Evolutionary conservation across 768 basidiomycete genomes (phyloP).

Genomic region (Filobasidium floriforme): DNA sequence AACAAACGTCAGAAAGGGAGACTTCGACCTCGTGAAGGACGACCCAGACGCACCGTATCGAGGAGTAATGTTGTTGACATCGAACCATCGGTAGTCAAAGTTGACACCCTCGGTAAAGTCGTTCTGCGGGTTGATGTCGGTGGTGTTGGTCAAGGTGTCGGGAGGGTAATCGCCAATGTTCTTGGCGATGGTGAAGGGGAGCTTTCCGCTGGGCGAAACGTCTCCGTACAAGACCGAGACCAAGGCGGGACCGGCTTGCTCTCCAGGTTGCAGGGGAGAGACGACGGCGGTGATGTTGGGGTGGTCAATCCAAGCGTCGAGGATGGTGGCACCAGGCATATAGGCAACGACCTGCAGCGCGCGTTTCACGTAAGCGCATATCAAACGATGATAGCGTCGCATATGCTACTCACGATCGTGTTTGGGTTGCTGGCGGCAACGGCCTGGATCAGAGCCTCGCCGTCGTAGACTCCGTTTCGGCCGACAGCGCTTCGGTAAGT

Average conservation of each 20-base stretch:
- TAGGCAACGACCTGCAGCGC: conserved; percentile 6
- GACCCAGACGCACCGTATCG: conserved; percentile 26
- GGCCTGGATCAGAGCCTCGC: conserved; percentile 15
- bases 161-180: conserved; percentile 36
- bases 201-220: conserved; percentile 36
- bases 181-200: conserved; percentile 44
- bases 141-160: conserved; percentile 33
- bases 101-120: conserved; percentile 40
- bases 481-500: background rate
- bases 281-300: conserved; percentile 43
- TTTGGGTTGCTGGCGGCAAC: conserved; percentile 19
- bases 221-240: conserved; percentile 41
- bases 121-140: conserved; percentile 29
- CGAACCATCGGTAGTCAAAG: conserved; percentile 45
- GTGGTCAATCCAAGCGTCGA: conserved; percentile 34
- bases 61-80: conserved; percentile 38
- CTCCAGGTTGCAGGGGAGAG: conserved; percentile 39
- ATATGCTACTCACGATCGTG: conserved; percentile 7
- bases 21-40: background rate
- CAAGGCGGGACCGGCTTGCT: conserved; percentile 29
- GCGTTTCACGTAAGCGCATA: background rate
- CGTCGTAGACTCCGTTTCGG: background rate
- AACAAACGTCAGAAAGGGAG: background rate
- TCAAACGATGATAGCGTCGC: background rate
- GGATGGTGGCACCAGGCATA: conserved; percentile 18